phyloP scores from a whole-genome alignment of 495 filamentous ascomycete species.

The Jackrogersella minutella region DNA sequence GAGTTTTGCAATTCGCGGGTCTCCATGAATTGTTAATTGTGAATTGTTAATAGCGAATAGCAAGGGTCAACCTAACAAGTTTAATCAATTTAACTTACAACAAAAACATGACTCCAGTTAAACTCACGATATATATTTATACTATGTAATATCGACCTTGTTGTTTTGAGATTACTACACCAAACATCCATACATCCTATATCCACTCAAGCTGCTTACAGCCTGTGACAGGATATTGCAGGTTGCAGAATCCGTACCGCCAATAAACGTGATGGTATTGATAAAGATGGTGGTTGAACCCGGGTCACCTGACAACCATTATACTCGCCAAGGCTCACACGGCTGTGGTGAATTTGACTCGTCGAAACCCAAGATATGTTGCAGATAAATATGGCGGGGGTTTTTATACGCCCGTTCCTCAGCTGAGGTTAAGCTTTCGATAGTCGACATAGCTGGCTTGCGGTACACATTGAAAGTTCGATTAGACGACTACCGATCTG shows the following conservation, averaged over 20 bases:
- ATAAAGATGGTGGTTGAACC: not conserved
- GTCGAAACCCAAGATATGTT: not conserved
- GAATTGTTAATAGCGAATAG: no score
- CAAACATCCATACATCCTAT: not conserved
- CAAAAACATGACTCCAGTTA: slow-evolving; percentile 5
- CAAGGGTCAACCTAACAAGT: no score
- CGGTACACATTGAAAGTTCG: not conserved
- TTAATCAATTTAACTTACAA: not conserved
- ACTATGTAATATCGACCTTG: slow-evolving; percentile 4
- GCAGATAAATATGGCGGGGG: slow-evolving; percentile 4
- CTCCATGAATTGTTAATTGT: slow-evolving; percentile 19
- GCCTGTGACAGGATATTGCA: slow-evolving; percentile 18
- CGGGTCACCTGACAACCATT: not conserved
- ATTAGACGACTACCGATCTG: slow-evolving; percentile 15
- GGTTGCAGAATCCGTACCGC: slow-evolving; percentile 19
- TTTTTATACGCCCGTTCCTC: slow-evolving; percentile 27
- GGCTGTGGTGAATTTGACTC: not conserved
- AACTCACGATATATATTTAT: not conserved
- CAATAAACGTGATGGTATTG: slow-evolving; percentile 18
- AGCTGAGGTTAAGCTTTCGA: slow-evolving; percentile 16
- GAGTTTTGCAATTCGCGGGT: slow-evolving; percentile 17
- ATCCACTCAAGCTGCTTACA: slow-evolving; percentile 12
- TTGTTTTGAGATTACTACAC: not conserved
- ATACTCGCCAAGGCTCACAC: slow-evolving; percentile 15
- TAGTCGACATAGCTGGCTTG: slow-evolving; percentile 8